phyloP scores from a whole-genome alignment of 208 protist species.

The Wallacemonas sp. region DNA sequence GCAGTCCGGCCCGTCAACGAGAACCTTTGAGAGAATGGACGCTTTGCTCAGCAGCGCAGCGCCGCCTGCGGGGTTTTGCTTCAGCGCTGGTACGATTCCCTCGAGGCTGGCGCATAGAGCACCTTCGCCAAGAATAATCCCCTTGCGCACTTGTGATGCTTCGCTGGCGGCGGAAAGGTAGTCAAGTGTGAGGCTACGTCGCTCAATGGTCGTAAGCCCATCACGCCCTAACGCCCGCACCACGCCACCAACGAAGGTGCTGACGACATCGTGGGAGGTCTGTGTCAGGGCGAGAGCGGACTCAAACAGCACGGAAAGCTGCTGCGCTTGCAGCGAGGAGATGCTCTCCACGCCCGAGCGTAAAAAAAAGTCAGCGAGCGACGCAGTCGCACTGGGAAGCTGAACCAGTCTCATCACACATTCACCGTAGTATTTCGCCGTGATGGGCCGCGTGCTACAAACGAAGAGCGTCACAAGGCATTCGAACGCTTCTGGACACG shows the following conservation, averaged over 20 bases:
- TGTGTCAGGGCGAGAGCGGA: background rate
- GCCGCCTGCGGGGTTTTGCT: background rate
- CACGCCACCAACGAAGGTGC: background rate
- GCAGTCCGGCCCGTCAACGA: constrained; percentile 3
- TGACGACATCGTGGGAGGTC: background rate
- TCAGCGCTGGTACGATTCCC: background rate
- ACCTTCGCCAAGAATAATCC: background rate
- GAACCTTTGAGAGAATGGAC: constrained; percentile 8
- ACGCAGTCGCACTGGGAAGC: constrained; percentile 15
- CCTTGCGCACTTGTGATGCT: background rate
- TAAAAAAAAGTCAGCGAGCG: constrained; percentile 35
- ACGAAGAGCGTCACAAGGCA: constrained; percentile 49
- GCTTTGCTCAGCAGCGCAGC: constrained; percentile 1
- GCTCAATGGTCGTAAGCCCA: constrained; percentile 10
- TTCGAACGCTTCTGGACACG: constrained; percentile 35
- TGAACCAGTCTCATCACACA: constrained; percentile 31
- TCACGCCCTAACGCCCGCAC: background rate
- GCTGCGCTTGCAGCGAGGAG: constrained; percentile 19
- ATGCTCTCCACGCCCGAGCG: constrained; percentile 40
- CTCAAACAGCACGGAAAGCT: constrained; percentile 35
- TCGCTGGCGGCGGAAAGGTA: background rate
- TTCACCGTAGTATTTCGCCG: constrained; percentile 30
- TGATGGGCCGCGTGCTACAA: constrained; percentile 18
- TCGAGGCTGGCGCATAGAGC: background rate
- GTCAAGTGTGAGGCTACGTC: background rate